phyloP scores from a whole-genome alignment of 257 asterid species.

The Ballota nigra region DNA sequence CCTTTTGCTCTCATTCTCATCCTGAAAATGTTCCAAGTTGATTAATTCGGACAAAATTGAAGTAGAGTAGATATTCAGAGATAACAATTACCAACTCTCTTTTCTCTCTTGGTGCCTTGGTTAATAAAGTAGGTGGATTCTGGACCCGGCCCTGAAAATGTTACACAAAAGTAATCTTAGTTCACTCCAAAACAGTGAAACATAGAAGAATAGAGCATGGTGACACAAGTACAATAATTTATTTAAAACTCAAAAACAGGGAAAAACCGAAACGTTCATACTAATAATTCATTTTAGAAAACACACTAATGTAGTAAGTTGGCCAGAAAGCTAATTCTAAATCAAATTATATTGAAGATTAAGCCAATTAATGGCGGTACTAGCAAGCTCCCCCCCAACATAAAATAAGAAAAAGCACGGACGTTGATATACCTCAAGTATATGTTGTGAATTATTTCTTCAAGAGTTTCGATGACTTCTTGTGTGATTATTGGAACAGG shows the following conservation, averaged over 20 bases:
- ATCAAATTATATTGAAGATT: constrained; percentile 2
- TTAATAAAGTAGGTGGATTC: constrained; percentile 59
- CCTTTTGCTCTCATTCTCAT: constrained; percentile 87
- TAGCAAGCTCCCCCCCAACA: no score
- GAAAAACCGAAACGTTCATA: background rate
- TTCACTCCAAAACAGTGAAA: constrained; percentile 4
- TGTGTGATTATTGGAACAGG: no score
- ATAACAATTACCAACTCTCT: constrained; percentile 61
- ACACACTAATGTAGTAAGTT: background rate
- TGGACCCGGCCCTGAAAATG: constrained; percentile 64
- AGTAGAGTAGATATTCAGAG: constrained; percentile 8
- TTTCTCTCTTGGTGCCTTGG: constrained; percentile 65
- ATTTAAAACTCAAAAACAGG: background rate
- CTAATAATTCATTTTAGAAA: background rate
- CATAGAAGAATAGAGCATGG: constrained; percentile 9
- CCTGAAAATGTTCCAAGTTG: constrained; percentile 48
- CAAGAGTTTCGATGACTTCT: no score
- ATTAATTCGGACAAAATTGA: constrained; percentile 19
- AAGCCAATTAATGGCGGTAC: no score
- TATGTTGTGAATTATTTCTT: no score
- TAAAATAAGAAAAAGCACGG: no score
- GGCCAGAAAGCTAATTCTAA: background rate
- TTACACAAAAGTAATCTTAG: constrained; percentile 5
- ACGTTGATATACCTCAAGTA: no score
- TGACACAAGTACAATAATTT: background rate